phyloP scores from a whole-genome alignment of 345 rosid genomes.

The Salix caprea region DNA sequence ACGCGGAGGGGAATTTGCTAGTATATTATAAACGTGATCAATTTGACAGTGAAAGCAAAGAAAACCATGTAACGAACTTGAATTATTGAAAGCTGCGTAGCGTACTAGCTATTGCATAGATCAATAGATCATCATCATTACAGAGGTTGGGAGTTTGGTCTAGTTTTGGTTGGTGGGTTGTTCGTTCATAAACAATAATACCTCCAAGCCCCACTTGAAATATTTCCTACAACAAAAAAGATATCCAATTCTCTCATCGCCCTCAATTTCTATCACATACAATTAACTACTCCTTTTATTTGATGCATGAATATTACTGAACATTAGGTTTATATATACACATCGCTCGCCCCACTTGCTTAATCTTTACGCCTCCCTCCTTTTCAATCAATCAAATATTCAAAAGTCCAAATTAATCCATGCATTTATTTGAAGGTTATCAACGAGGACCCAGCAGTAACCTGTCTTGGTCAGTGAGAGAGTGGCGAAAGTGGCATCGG shows the following conservation, averaged over 20 bases:
- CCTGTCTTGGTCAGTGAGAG: conserved; percentile 19
- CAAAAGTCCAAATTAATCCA: background rate
- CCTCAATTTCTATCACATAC: background rate
- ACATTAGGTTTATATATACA: conserved; percentile 6
- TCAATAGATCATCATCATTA: conserved; percentile 15
- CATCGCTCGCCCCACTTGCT: conserved; percentile 1
- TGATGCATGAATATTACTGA: background rate
- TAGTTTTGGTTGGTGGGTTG: conserved; percentile 1
- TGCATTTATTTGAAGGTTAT: background rate
- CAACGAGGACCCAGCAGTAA: conserved; percentile 1
- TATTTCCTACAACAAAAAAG: background rate
- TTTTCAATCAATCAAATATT: background rate
- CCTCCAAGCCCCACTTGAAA: background rate
- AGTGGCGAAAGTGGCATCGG: conserved; percentile 23
- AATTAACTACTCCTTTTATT: background rate
- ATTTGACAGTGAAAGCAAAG: background rate
- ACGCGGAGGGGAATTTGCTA: no score
- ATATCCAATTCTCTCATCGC: background rate
- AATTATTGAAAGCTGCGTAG: conserved; percentile 15
- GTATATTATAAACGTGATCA: background rate
- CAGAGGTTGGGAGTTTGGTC: conserved; percentile 11
- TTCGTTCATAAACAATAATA: background rate
- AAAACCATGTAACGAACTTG: conserved; percentile 20
- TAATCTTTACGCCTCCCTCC: background rate
- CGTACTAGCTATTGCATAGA: background rate